phyloP scores from a whole-genome alignment of 225 moss, liverwort and hornwort genomes.

The Physcomitrellopsis africana region DNA sequence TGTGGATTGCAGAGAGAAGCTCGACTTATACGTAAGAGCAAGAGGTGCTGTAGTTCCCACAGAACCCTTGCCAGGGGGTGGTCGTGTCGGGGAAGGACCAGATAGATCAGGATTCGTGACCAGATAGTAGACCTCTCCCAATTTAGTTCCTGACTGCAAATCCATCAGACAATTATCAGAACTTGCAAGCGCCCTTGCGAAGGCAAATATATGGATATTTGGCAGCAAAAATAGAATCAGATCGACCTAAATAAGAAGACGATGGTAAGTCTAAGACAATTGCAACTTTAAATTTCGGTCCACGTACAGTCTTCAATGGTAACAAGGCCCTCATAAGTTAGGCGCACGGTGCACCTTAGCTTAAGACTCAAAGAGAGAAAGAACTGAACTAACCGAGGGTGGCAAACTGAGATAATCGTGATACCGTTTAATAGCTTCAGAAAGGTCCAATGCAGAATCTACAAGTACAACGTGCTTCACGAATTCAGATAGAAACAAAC shows the following conservation, averaged over 20 bases:
- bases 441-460: constrained; percentile 83
- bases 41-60: constrained; percentile 48
- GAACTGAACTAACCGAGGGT: constrained; percentile 63
- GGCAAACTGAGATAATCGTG: constrained; percentile 80
- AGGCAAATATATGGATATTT: constrained; percentile 4
- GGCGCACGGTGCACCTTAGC: constrained; percentile 5
- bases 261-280: constrained; percentile 4
- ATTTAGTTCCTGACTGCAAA: constrained; percentile 71
- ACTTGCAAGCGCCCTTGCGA: constrained; percentile 8
- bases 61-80: constrained; percentile 55
- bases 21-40: constrained; percentile 39
- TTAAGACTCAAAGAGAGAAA: constrained; percentile 14
- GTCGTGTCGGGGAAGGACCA: constrained; percentile 80
- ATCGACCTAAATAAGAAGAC: constrained; percentile 17
- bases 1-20: constrained; percentile 78
- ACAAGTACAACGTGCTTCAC: constrained; percentile 33
- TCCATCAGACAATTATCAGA: constrained; percentile 29
- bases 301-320: constrained; percentile 16
- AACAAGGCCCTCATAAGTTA: constrained; percentile 5
- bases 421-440: constrained; percentile 86
- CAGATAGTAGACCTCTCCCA: constrained; percentile 85
- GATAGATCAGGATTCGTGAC: constrained; percentile 88
- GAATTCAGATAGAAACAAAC: constrained; percentile 15
- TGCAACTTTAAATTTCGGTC: background rate
- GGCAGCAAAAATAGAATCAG: constrained; percentile 17